A percentile compares a stretch with the other conserved stretches of the same genome.
phyloP scores from a whole-genome alignment of 768 basidiomycete genomes.

The Sporobolomyces pararoseus region DNA sequence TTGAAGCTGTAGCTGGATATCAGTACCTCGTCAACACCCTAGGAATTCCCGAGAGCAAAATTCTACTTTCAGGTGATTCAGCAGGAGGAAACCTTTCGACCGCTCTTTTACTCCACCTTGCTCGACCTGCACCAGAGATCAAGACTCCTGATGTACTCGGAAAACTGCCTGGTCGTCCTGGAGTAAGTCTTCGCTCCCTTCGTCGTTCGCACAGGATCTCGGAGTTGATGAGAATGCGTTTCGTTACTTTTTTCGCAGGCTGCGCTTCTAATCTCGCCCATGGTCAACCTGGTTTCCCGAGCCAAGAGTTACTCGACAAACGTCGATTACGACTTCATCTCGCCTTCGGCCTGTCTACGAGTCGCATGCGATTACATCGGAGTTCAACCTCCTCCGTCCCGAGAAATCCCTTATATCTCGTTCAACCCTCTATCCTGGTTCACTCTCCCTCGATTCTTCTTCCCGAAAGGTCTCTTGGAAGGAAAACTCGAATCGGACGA shows the following conservation, averaged over 20 bases:
- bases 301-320: slow-evolving; percentile 1
- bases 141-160: slow-evolving; percentile 12
- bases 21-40: slow-evolving; percentile 60
- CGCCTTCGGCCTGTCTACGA: not conserved
- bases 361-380: slow-evolving; percentile 31
- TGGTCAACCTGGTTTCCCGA: slow-evolving; percentile 23
- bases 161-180: slow-evolving; percentile 12
- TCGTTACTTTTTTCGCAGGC: too few species aligned
- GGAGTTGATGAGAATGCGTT: not conserved
- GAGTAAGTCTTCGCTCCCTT: slow-evolving; percentile 1
- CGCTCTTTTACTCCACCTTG: slow-evolving; percentile 47
- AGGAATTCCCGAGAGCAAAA: slow-evolving; percentile 60
- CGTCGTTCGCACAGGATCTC: not conserved
- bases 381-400: not conserved
- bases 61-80: slow-evolving; percentile 69
- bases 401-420: slow-evolving; percentile 16
- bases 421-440: slow-evolving; percentile 25
- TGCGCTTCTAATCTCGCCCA: slow-evolving; percentile 33
- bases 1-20: slow-evolving; percentile 72
- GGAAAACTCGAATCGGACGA: not conserved
- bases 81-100: slow-evolving; percentile 68
- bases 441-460: not conserved
- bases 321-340: slow-evolving; percentile 14
- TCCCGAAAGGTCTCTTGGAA: slow-evolving; percentile 14
- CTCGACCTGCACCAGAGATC: slow-evolving; percentile 26